A percentile compares a stretch with the other conserved stretches of the same genome.
Conservation (phyloP, 2,329 filamentous ascomycete species). For the Rhinocladiella similis region DNA sequence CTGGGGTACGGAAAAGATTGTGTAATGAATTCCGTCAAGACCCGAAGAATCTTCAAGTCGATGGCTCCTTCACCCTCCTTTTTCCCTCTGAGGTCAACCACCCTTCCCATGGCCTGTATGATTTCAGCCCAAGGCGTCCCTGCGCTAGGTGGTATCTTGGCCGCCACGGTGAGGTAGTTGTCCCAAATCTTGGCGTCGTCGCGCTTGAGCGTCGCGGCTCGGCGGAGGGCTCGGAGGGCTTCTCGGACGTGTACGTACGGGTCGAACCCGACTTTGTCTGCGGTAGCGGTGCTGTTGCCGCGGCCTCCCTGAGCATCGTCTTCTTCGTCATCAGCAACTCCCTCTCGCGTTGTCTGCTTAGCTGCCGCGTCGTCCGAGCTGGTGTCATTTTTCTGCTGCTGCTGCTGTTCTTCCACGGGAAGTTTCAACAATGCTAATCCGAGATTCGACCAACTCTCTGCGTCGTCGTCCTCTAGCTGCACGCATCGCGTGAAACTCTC, state of each 20-base stretch:
- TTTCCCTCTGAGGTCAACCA: slow-evolving; percentile 70
- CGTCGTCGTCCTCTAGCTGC: slow-evolving; percentile 81
- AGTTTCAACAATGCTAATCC: slow-evolving; percentile 74
- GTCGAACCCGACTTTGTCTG: slow-evolving; percentile 37
- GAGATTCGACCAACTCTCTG: slow-evolving; percentile 92
- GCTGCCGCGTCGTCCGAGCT: slow-evolving; percentile 32
- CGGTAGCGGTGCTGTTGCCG: slow-evolving; percentile 29
- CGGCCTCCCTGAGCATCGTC: slow-evolving; percentile 34
- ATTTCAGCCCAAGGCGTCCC: slow-evolving; percentile 67
- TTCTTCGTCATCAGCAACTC: slow-evolving; percentile 19
- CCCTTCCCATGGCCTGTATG: slow-evolving; percentile 69
- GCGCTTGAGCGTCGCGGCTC: slow-evolving; percentile 78
- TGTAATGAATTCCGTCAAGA: slow-evolving; percentile 71
- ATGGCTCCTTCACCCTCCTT: slow-evolving; percentile 73
- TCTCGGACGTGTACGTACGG: slow-evolving; percentile 67
- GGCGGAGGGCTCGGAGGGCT: slow-evolving; percentile 81
- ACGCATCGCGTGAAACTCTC: slow-evolving; percentile 83
- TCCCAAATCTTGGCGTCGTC: slow-evolving; percentile 95
- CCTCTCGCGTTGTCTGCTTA: neutral
- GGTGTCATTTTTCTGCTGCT: neutral
- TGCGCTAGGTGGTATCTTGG: slow-evolving; percentile 66
- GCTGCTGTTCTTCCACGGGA: slow-evolving; percentile 18
- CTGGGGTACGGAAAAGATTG: slow-evolving; percentile 41
- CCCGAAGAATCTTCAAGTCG: slow-evolving; percentile 71
- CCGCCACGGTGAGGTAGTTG: slow-evolving; percentile 85